Base-by-base conservation (phyloP, 768 basidiomycete genomes). In the Rhodosporidiobolus odoratus region DNA sequence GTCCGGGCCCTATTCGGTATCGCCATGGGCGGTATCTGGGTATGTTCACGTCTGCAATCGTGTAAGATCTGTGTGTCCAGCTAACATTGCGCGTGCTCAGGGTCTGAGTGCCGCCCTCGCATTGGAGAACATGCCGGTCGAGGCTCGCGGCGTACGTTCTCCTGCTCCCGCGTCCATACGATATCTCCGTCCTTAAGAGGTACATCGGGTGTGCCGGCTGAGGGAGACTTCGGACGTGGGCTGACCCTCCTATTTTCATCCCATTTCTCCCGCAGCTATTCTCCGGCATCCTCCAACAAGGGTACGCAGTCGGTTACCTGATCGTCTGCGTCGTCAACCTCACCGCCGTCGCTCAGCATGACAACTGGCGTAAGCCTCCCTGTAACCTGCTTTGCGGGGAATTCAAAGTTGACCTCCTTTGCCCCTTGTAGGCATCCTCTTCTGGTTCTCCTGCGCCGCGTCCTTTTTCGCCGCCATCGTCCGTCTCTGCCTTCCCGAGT, bases 271-370 rank as follows among this genome's bases (percentile, higher is more conserved):
- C 32, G 52, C 34, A 53, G 52, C 52, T 53, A 10, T 56, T 56
- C 54, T 12, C 23, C 19, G 13, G 34, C 27, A 50, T 47, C 32
- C 56, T 53, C 15, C 65, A 66, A 10, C 65, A 65, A 43, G 67
- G 91, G 19, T 94, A 95, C 76, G 90, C 91, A 0, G 84, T 87
- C 19, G 93, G 93, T 2, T 63, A 88, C 78, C 85, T 95, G 13
- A 71, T 96, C 66, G 90, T 91, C 0, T 89, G 92, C 1, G 85
- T 89, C 57, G 85, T 94, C 81, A 92, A 93, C 58, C 66, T 68
- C 30, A 83, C 80, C 5, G 81, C 89, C 48, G 81, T 82, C 16
- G 77, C 79, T n/a, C 57, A 34, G 79, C 52, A 61, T 30, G 82
- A 76, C 40, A 80, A 82, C 52, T 71, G 40, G 45, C 35, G 66